Conservation (phyloP, 202 grass and related monocot genomes). For the Hordeum pubiflorum region DNA sequence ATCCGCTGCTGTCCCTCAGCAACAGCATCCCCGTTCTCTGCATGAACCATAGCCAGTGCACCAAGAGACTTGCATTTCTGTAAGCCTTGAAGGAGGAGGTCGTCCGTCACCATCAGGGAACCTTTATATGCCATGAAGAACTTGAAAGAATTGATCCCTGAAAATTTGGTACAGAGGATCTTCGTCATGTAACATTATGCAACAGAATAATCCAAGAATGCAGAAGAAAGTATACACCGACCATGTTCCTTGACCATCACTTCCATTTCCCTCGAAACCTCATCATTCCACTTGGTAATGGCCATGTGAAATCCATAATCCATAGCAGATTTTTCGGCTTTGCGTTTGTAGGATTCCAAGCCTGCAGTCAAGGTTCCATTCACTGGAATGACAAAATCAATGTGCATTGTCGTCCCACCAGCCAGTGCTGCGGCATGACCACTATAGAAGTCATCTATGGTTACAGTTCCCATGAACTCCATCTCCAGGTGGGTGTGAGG, state of each 20-base stretch:
- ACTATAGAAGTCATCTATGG: constrained; percentile 89
- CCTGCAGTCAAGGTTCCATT: constrained; percentile 80
- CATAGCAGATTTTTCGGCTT: constrained; percentile 75
- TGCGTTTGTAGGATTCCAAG: constrained; percentile 66
- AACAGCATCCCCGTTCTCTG: constrained; percentile 95
- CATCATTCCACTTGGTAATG: constrained; percentile 94
- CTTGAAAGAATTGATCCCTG: constrained; percentile 99
- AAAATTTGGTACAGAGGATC: not conserved
- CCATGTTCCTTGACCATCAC: constrained; percentile 91
- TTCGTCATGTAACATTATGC: not conserved
- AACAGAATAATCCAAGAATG: not conserved
- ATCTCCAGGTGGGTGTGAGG: constrained; percentile 92
- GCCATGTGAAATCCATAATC: constrained; percentile 99
- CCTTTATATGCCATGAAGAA: constrained; percentile 99
- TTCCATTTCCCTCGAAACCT: constrained; percentile 91
- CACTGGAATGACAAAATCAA: constrained; percentile 91
- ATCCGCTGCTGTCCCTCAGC: constrained; percentile 81
- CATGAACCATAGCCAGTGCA: constrained; percentile 93
- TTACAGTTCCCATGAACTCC: constrained; percentile 88
- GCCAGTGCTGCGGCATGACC: constrained; percentile 85
- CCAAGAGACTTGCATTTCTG: constrained; percentile 95
- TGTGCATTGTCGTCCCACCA: constrained; percentile 96
- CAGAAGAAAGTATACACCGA: constrained; percentile 23
- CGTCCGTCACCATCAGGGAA: constrained; percentile 79
- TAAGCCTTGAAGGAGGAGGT: constrained; percentile 81